These are phyloP conservation scores for Ostreobium quekettii DNA, from an alignment of 139 green algal genomes.

Conservation along the genomic window DNA sequence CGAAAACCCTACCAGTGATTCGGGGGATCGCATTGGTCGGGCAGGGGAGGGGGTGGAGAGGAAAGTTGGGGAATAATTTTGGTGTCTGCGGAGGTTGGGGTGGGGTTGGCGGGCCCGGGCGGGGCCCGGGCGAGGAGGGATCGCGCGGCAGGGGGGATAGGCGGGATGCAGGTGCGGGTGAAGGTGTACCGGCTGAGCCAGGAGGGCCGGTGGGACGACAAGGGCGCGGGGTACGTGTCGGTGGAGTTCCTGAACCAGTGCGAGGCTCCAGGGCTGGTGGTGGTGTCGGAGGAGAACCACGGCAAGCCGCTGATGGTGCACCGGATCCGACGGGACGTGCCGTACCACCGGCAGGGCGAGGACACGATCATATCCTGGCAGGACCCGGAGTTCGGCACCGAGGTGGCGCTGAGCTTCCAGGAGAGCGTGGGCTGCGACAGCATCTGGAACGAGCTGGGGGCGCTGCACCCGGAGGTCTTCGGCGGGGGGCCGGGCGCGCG, in stretches of 20 bases:
- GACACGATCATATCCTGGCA: conserved; percentile 97
- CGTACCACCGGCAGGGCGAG: conserved; percentile 76
- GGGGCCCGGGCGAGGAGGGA: not conserved
- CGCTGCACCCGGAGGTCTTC: not conserved
- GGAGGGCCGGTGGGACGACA: conserved; percentile 89
- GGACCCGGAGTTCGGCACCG: conserved; percentile 75
- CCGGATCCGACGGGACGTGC: conserved; percentile 64
- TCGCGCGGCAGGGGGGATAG: not conserved
- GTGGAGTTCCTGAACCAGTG: conserved; percentile 80
- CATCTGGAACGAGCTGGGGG: conserved; percentile 60
- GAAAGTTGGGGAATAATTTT: not conserved
- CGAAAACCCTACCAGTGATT: too few relatives aligned
- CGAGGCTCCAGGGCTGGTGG: conserved; percentile 68
- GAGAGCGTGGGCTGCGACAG: conserved; percentile 72
- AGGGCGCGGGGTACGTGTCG: conserved; percentile 78
- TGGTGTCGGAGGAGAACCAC: conserved; percentile 79
- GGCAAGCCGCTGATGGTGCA: conserved; percentile 76
- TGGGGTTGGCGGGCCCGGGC: not conserved
- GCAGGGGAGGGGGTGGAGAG: not conserved
- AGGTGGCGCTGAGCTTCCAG: conserved; percentile 96
- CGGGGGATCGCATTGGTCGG: not conserved
- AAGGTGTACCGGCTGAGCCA: conserved; percentile 89
- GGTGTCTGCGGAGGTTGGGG: too few relatives aligned
- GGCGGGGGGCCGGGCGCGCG: not conserved
- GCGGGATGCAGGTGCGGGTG: conserved; percentile 29